phyloP scores from a whole-genome alignment of 495 filamentous ascomycete genomes.

The Penicillium lagena region DNA sequence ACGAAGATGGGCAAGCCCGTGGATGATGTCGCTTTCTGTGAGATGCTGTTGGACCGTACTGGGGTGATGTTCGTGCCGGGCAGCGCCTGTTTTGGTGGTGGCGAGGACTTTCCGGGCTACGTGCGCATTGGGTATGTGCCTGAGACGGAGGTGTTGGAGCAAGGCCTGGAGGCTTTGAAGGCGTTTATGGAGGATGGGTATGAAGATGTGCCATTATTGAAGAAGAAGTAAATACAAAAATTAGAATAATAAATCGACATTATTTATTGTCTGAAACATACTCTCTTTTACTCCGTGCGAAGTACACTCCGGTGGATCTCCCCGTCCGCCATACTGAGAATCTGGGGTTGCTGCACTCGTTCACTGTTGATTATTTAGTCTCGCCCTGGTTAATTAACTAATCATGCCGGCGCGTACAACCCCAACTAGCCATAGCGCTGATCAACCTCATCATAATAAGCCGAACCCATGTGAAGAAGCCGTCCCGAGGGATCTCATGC shows the following conservation, averaged over 20 bases:
- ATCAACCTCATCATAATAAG: too few relatives aligned
- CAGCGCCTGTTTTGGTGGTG: slow-evolving; percentile 65
- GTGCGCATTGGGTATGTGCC: slow-evolving; percentile 77
- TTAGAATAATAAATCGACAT: too few relatives aligned
- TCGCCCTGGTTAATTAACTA: too few relatives aligned
- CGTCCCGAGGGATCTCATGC: slow-evolving; percentile 3
- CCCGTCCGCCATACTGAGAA: too few relatives aligned
- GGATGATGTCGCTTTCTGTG: slow-evolving; percentile 67
- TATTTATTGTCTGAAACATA: too few relatives aligned
- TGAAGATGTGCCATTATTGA: slow-evolving; percentile 42
- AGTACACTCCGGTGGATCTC: too few relatives aligned
- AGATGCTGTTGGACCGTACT: slow-evolving; percentile 57
- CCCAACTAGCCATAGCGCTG: too few relatives aligned
- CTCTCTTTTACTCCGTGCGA: too few relatives aligned
- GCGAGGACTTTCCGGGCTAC: slow-evolving; percentile 67
- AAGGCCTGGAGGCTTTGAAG: slow-evolving; percentile 56
- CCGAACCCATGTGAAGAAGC: slow-evolving; percentile 12
- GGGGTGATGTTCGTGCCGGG: slow-evolving; percentile 81
- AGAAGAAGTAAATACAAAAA: too few relatives aligned
- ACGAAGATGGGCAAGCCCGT: slow-evolving; percentile 55
- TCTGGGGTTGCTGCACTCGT: too few relatives aligned
- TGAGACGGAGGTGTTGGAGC: slow-evolving; percentile 60
- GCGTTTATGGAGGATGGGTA: slow-evolving; percentile 57
- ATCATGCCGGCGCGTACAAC: too few relatives aligned
- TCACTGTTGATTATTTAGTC: too few relatives aligned